A percentile compares a stretch with the other conserved stretches of the same genome.
These are phyloP conservation scores for Haematococcus lacustris DNA, from an alignment of 139 green algal genomes.

Conservation along the genomic window DNA sequence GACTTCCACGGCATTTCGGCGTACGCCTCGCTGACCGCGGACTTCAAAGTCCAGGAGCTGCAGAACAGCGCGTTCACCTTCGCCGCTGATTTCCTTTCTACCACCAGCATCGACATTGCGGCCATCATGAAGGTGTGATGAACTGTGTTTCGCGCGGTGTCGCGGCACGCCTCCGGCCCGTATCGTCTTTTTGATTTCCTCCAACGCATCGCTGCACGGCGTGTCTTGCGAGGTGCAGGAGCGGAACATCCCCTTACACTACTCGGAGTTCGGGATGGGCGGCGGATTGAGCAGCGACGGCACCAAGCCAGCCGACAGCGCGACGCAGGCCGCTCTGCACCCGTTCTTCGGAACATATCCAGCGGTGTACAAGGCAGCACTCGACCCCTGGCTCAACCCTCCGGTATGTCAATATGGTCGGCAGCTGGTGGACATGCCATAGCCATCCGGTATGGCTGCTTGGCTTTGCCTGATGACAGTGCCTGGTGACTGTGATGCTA, in stretches of 20 bases:
- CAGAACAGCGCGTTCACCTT: constrained; percentile 28
- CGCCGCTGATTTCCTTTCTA: constrained; percentile 12
- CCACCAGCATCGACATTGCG: constrained; percentile 9
- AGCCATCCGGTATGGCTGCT: neutral
- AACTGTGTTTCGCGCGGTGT: too few relatives aligned
- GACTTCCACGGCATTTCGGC: constrained; percentile 3
- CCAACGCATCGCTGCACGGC: too few relatives aligned
- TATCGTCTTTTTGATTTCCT: too few relatives aligned
- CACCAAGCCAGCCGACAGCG: neutral
- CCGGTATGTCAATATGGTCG: neutral
- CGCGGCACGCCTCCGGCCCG: too few relatives aligned
- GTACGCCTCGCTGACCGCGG: neutral
- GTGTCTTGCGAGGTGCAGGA: neutral
- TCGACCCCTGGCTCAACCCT: neutral
- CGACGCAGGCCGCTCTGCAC: neutral
- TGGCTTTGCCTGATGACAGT: neutral
- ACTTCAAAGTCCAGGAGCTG: constrained; percentile 9
- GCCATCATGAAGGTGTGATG: too few relatives aligned
- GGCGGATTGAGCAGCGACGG: neutral
- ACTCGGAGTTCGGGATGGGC: constrained; percentile 22
- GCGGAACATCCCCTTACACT: constrained; percentile 17
- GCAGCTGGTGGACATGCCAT: neutral
- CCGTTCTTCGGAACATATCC: constrained; percentile 17
- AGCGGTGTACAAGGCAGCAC: neutral
- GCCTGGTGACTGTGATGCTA: neutral